These are phyloP conservation scores for Stenogyne calaminthoides DNA, from an alignment of 305 asterid species.

Conservation along the genomic window DNA sequence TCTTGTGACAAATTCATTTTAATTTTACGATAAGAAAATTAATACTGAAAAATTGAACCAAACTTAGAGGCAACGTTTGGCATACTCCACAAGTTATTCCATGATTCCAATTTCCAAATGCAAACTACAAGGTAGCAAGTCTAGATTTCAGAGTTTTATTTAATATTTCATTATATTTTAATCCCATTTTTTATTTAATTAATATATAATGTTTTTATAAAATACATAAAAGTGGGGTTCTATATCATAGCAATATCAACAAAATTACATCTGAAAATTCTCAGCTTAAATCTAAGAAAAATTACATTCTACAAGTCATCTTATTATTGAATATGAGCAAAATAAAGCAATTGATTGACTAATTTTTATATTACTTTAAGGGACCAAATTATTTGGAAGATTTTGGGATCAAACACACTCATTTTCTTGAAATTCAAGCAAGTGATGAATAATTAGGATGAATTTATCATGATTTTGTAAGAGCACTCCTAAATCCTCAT, in stretches of 20 bases:
- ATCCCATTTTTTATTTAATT: not conserved
- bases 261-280: not conserved
- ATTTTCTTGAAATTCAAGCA: constrained; percentile 40
- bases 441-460: constrained; percentile 23
- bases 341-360: not conserved
- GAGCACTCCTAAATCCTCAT: constrained; percentile 28
- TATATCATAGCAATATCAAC: not conserved
- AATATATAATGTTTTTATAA: not conserved
- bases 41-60: not conserved
- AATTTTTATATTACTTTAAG: constrained; percentile 21
- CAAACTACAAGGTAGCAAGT: constrained; percentile 23
- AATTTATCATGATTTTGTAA: constrained; percentile 11
- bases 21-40: not conserved
- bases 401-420: constrained; percentile 17
- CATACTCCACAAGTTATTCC: constrained; percentile 35
- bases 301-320: not conserved
- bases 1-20: not conserved
- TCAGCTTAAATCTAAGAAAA: not conserved
- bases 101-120: constrained; percentile 31
- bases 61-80: constrained; percentile 12
- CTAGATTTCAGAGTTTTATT: not conserved
- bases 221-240: not conserved
- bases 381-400: constrained; percentile 35
- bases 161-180: not conserved
- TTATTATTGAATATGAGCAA: not conserved